These are phyloP conservation scores for Lodderomyces theae DNA, from an alignment of 1,139 yeast species.

Conservation along the genomic window DNA sequence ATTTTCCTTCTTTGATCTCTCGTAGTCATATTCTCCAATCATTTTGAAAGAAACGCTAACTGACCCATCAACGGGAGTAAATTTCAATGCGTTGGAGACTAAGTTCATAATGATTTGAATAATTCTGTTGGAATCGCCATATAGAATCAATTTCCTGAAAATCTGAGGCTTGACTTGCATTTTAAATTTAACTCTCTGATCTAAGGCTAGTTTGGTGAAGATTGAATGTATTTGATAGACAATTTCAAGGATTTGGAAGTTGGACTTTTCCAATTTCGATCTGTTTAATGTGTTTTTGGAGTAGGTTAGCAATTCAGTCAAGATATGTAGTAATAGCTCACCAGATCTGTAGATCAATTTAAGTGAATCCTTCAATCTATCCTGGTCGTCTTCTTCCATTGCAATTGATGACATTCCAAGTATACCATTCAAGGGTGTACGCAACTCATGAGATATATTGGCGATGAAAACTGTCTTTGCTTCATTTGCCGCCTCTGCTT, in stretches of 20 bases:
- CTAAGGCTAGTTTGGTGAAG: conserved; percentile 79
- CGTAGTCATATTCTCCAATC: conserved; percentile 70
- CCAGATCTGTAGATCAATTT: conserved; percentile 85
- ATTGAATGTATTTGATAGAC: conserved; percentile 84
- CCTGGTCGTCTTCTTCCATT: conserved; percentile 72
- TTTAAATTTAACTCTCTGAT: conserved; percentile 67
- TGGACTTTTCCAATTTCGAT: conserved; percentile 74
- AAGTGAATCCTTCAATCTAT: conserved; percentile 61
- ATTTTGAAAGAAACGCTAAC: conserved; percentile 66
- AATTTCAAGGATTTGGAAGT: conserved; percentile 72
- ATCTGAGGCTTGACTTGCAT: conserved; percentile 59
- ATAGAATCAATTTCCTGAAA: conserved; percentile 59
- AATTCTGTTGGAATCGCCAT: conserved; percentile 85
- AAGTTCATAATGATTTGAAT: conserved; percentile 80
- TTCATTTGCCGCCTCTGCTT: conserved; percentile 92
- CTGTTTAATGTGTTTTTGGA: conserved; percentile 87
- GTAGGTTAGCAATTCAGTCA: conserved; percentile 85
- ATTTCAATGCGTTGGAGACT: conserved; percentile 52
- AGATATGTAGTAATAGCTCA: conserved; percentile 76
- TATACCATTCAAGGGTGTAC: conserved; percentile 95
- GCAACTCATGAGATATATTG: conserved; percentile 89
- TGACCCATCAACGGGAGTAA: conserved; percentile 83
- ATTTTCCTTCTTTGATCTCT: conserved; percentile 29
- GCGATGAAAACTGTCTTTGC: conserved; percentile 95
- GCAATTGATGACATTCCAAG: conserved; percentile 95